Evolutionary conservation across 2,329 filamentous ascomycete species (phyloP).

Genomic region (Aspergillus transmontanensis): DNA sequence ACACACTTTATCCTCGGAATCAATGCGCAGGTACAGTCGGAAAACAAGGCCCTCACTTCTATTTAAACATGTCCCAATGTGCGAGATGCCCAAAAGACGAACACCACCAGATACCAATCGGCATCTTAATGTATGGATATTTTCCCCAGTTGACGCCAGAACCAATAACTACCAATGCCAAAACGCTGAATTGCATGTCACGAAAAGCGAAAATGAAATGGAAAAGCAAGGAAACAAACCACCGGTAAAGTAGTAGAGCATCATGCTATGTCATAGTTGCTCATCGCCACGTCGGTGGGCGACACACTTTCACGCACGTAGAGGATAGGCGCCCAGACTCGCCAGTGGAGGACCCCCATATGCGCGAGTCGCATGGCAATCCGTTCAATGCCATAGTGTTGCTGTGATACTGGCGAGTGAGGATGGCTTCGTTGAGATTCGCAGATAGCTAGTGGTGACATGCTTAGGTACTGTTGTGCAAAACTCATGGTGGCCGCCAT

Average conservation of each 20-base stretch:
- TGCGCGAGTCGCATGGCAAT: conserved; percentile 80
- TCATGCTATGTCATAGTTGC: conserved; percentile 14
- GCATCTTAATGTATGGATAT: background rate
- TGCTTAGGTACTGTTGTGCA: conserved; percentile 41
- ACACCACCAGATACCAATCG: conserved; percentile 6
- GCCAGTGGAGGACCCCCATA: conserved; percentile 83
- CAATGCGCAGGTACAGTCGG: background rate
- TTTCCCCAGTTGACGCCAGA: conserved; percentile 18
- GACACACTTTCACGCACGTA: conserved; percentile 53
- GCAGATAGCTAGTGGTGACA: conserved; percentile 48
- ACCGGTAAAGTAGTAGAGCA: background rate
- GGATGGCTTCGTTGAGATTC: conserved; percentile 41
- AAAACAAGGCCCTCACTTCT: conserved; percentile 8
- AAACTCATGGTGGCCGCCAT: conserved; percentile 33
- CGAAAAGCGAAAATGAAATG: background rate
- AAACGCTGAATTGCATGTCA: conserved; percentile 24
- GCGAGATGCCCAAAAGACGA: conserved; percentile 1
- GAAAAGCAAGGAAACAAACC: background rate
- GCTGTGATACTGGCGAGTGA: conserved; percentile 24
- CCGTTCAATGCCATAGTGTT: conserved; percentile 39
- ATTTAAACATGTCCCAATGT: conserved; percentile 2
- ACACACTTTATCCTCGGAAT: background rate
- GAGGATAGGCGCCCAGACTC: conserved; percentile 77
- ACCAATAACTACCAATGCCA: conserved; percentile 19
- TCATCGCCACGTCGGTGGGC: conserved; percentile 20